Conservation (phyloP, 2,329 filamentous ascomycete species). For the Ophiostoma tasmaniense region DNA sequence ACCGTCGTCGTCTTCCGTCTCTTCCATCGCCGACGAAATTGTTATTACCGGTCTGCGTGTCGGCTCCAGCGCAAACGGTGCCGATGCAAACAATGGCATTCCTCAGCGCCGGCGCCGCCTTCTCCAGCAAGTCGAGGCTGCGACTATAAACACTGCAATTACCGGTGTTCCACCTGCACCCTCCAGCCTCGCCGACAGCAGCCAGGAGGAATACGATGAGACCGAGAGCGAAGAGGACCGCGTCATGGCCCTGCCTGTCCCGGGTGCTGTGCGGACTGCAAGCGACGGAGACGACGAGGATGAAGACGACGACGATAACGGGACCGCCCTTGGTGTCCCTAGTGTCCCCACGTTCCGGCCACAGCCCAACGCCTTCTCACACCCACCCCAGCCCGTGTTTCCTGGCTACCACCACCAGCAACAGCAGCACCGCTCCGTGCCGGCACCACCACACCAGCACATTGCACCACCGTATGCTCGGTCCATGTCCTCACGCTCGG, state of each 20-base stretch:
- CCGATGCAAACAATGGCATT: slow-evolving; percentile 32
- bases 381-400: slow-evolving; percentile 49
- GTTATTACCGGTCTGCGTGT: slow-evolving; percentile 81
- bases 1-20: slow-evolving; percentile 86
- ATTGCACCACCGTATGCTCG: slow-evolving; percentile 24
- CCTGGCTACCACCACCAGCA: slow-evolving; percentile 28
- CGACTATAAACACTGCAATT: slow-evolving; percentile 28
- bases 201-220: slow-evolving; percentile 91
- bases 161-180: slow-evolving; percentile 17
- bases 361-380: slow-evolving; percentile 86
- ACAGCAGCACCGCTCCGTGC: slow-evolving; percentile 37
- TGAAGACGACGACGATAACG: slow-evolving; percentile 60
- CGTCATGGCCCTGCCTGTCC: slow-evolving; percentile 34
- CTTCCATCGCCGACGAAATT: slow-evolving; percentile 78
- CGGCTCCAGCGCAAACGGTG: slow-evolving; percentile 44
- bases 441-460: slow-evolving; percentile 35
- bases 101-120: slow-evolving; percentile 50
- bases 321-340: slow-evolving; percentile 64
- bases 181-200: slow-evolving; percentile 47
- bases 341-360: slow-evolving; percentile 56
- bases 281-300: slow-evolving; percentile 30
- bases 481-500: slow-evolving; percentile 4
- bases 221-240: slow-evolving; percentile 83
- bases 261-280: slow-evolving; percentile 28
- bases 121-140: slow-evolving; percentile 29